A percentile compares a stretch with the other conserved stretches of the same genome.
Evolutionary conservation across 2,329 filamentous ascomycete genomes (phyloP).

Genomic region (Thielaviopsis punctulata): DNA sequence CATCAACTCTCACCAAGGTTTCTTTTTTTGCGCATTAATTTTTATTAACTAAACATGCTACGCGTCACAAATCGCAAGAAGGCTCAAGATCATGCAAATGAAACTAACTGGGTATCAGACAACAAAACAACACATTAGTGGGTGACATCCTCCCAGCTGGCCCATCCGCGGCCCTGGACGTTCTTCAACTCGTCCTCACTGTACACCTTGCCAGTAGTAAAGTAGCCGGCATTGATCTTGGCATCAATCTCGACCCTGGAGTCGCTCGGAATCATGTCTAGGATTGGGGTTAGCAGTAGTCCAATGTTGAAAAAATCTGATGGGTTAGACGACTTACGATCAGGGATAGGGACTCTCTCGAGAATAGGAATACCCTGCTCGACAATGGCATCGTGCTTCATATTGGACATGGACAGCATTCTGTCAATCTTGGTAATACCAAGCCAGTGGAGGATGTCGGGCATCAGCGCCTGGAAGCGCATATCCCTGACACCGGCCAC

Average conservation of each 20-base stretch:
- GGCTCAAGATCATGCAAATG: background rate
- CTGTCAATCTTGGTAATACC: constrained; percentile 97
- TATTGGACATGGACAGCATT: constrained; percentile 86
- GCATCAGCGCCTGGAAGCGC: constrained; percentile 97
- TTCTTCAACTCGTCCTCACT: constrained; percentile 70
- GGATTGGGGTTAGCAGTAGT: constrained; percentile 18
- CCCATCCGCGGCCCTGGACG: constrained; percentile 83
- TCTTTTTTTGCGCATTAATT: too few species aligned
- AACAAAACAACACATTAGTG: constrained; percentile 5
- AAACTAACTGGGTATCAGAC: constrained; percentile 6
- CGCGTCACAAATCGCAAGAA: background rate
- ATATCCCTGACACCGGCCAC: constrained; percentile 94
- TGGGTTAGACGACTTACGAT: constrained; percentile 5
- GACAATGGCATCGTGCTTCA: constrained; percentile 84
- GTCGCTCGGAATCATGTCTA: constrained; percentile 85
- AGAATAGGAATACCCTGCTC: constrained; percentile 38
- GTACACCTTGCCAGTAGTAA: constrained; percentile 81
- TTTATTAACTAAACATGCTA: too few species aligned
- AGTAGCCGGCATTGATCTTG: constrained; percentile 79
- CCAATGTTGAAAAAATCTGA: background rate
- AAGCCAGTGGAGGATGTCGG: constrained; percentile 92
- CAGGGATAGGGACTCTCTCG: constrained; percentile 11
- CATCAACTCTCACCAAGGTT: background rate
- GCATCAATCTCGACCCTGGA: constrained; percentile 97
- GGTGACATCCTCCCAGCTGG: constrained; percentile 28